Base-by-base conservation (phyloP, 2,329 filamentous ascomycete species). In the Clarireedia paspali region DNA sequence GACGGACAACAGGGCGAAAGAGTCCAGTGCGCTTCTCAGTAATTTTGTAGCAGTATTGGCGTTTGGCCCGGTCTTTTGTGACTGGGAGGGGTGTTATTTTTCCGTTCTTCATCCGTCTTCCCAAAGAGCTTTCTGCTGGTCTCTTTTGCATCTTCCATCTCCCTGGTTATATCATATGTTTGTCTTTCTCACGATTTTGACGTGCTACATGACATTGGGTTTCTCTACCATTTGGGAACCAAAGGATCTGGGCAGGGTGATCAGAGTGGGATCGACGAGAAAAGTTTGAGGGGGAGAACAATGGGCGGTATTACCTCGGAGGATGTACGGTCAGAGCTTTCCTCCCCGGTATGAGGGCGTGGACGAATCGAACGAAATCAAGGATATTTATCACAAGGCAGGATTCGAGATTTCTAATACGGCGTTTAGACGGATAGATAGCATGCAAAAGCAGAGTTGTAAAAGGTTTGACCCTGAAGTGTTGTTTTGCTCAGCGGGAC, bases 1-100 rank as follows among this genome's bases (percentile, higher is more conserved):
- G 87, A 89, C 47, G 87, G 85, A 20, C 85, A 88, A 61, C 86
- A 87, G 60, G 87, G 77, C 49, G 88, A 91, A 77, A 83, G 89
- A 61, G 88, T 94, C 57, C 89, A 94, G 77, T 94, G 89, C 73
- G 88, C 89, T 57, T 90, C 88, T 36, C 89, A 94, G 81, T 94
- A 91, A 66, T 53, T 56, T 34, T 40, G 40, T 27, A 26, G 26
- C 54, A 36, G 49, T 53, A 56, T 53, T 40, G 50, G 55, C 49
- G 49, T 53, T 57, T 42, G 50, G 55, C 55, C 45, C 53, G 49
- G 52, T 17, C 17, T 42, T 42, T 24, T 23, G 46, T 30, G 47
- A 7, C 30, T 39, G 47, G 47, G 24, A 20, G 20, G 24, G 47
- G 27, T 50, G 40, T 38, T 17, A 38, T 40, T 17, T 20, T 47